Percentiles rank a stretch among this genome's conserved stretches.
phyloP scores from a whole-genome alignment of 495 filamentous ascomycete species.

The Paragyromitra xinjiangensis region DNA sequence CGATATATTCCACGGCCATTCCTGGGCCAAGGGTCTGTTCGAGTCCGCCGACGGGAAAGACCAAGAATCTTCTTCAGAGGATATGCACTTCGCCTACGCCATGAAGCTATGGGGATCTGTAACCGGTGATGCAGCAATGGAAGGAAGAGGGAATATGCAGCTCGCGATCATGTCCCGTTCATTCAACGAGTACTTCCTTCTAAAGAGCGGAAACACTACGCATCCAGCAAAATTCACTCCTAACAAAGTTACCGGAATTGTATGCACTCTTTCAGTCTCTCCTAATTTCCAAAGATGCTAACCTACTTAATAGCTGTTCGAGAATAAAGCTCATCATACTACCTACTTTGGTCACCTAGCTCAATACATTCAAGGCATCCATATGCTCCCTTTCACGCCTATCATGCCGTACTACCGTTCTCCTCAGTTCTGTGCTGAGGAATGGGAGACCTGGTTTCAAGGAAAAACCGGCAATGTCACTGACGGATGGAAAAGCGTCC shows the following conservation, averaged over 20 bases:
- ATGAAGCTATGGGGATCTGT: constrained; percentile 93
- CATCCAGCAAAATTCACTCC: constrained; percentile 79
- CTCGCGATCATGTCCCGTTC: constrained; percentile 81
- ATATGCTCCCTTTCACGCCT: constrained; percentile 92
- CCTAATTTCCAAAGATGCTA: background rate
- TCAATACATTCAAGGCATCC: constrained; percentile 92
- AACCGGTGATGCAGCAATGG: constrained; percentile 78
- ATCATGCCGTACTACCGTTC: constrained; percentile 72
- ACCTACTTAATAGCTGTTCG: constrained; percentile 70
- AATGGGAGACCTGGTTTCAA: constrained; percentile 83
- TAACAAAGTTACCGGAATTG: constrained; percentile 90
- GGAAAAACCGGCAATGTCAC: constrained; percentile 67
- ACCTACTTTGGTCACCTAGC: constrained; percentile 87
- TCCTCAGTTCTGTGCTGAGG: constrained; percentile 76
- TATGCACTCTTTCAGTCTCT: constrained; percentile 6
- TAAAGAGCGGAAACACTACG: constrained; percentile 72
- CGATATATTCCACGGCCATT: constrained; percentile 96
- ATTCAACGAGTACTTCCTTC: constrained; percentile 83
- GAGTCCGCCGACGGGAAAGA: constrained; percentile 92
- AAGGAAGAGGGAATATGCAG: constrained; percentile 67
- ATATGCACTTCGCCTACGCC: constrained; percentile 85
- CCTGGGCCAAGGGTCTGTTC: constrained; percentile 95
- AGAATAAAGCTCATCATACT: constrained; percentile 95
- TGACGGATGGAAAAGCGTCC: constrained; percentile 85
- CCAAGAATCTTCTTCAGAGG: constrained; percentile 90